Evolutionary conservation across 2,329 filamentous ascomycete genomes (phyloP), one percentile per base, ranked within the genome.

Genomic region (Scedosporium aurantiacum): DNA sequence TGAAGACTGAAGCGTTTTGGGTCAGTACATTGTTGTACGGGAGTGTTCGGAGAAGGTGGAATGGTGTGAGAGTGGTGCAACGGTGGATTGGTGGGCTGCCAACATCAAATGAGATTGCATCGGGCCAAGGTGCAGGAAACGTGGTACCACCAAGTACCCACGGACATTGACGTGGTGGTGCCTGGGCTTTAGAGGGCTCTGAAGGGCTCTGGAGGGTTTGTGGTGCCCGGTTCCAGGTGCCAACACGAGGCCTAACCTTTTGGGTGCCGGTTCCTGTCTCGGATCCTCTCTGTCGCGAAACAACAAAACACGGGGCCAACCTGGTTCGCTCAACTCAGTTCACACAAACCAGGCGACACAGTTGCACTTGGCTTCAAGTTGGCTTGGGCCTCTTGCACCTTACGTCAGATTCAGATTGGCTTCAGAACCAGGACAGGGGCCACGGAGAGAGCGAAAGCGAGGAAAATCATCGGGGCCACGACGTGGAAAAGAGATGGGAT

Each of bases 271-370:
- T 50, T 50, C 27, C 45, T 60, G 58, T 60, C 58, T 60, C 58
- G 58, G 58, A 60, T 60, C 47, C 27, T 21, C 43, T 55, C 28
- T 10, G 45, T 55, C 47, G 7, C 58, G 58, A 60, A 60, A 60
- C 58, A 47, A 21, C 47, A 54, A 41, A 60, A 50, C 43, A 50
- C n/a, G 28, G 37, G 58, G 12, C 47, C 27, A 41, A 55, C 58
- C 58, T 54, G 58, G 58, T 60, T 41, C 28, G 45, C 10, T 23
- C 27, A 50, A 37, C 5, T 41, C 32, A 58, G 18, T 6, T 21
- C 28, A 21, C 4, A 40, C 41, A 55, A 25, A 47, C n/a, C 10
- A 57, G 54, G 8, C 16, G n/a, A 18, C 12, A 25, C 25, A 16
- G 32, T 37, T 37, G 32, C 16, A 28, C 32, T 40, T 32, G 54